phyloP scores from a whole-genome alignment of 1,284 basidiomycete species.

The Cryptococcus wingfieldii region DNA sequence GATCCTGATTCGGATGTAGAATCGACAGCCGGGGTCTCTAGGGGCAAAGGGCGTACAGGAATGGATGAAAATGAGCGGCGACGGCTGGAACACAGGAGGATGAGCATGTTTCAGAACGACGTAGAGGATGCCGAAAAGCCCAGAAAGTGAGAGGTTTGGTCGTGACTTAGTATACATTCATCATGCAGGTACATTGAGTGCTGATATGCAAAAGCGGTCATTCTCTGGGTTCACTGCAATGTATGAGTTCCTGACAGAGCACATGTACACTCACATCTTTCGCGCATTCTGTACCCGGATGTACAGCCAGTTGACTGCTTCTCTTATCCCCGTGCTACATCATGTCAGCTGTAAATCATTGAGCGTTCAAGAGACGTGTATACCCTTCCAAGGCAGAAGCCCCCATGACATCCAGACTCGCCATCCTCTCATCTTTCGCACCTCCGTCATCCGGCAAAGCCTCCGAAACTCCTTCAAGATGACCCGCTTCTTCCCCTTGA shows the following conservation, averaged over 20 bases:
- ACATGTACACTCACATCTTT: constrained; percentile 50
- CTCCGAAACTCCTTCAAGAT: neutral
- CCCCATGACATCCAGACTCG: constrained; percentile 85
- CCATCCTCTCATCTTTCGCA: constrained; percentile 56
- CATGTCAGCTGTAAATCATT: neutral
- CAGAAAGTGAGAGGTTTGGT: no score
- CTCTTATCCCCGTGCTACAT: constrained; percentile 74
- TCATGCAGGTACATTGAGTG: no score
- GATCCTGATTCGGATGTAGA: no score
- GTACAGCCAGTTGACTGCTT: constrained; percentile 89
- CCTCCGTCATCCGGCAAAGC: constrained; percentile 49
- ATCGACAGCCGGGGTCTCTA: no score
- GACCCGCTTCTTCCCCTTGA: neutral
- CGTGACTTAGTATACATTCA: no score
- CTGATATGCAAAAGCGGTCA: neutral
- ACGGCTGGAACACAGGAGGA: no score
- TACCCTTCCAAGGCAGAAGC: constrained; percentile 84
- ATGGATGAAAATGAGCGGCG: no score
- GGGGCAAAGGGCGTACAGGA: no score
- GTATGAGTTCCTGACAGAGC: neutral
- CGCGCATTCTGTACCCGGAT: constrained; percentile 84
- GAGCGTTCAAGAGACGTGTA: constrained; percentile 35
- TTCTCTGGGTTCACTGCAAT: neutral
- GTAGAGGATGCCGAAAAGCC: no score
- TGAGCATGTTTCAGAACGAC: no score